Percentiles rank a stretch among this genome's conserved stretches.
Evolutionary conservation across 2,329 filamentous ascomycete species (phyloP).

Genomic region (Myriosclerotinia curreyana): DNA sequence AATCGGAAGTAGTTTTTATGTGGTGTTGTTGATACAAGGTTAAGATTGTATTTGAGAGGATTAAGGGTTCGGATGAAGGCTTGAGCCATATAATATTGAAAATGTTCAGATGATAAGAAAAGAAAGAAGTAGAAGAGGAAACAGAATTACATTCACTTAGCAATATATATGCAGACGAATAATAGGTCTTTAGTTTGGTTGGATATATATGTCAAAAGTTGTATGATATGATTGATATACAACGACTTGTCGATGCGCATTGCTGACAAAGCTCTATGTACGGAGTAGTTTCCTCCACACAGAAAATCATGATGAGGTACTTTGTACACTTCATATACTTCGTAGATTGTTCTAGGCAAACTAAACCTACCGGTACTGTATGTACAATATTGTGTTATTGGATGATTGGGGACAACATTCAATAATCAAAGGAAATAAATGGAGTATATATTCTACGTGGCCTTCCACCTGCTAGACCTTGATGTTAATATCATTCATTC

Average conservation of each 20-base stretch:
- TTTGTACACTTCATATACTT: too few species aligned
- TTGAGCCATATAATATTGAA: conserved; percentile 5
- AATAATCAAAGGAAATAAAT: too few species aligned
- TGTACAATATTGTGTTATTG: too few species aligned
- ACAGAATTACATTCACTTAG: not conserved
- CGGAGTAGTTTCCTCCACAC: too few species aligned
- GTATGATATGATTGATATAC: not conserved
- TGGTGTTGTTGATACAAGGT: conserved; percentile 5
- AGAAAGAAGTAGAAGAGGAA: not conserved
- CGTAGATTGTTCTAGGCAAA: too few species aligned
- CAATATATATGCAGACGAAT: not conserved
- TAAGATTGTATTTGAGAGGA: conserved; percentile 1
- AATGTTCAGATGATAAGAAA: not conserved
- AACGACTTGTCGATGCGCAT: not conserved
- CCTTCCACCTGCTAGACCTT: too few species aligned
- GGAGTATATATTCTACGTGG: too few species aligned
- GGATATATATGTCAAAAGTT: not conserved
- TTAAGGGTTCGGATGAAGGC: conserved; percentile 2
- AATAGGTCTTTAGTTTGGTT: not conserved
- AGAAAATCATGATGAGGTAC: too few species aligned
- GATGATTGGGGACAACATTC: not conserved
- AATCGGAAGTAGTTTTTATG: not conserved
- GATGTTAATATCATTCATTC: too few species aligned
- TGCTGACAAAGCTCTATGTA: not conserved
- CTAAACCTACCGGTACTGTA: too few species aligned